Conservation (phyloP, 1,284 basidiomycete species). For the Ceratobasidium sp. region DNA sequence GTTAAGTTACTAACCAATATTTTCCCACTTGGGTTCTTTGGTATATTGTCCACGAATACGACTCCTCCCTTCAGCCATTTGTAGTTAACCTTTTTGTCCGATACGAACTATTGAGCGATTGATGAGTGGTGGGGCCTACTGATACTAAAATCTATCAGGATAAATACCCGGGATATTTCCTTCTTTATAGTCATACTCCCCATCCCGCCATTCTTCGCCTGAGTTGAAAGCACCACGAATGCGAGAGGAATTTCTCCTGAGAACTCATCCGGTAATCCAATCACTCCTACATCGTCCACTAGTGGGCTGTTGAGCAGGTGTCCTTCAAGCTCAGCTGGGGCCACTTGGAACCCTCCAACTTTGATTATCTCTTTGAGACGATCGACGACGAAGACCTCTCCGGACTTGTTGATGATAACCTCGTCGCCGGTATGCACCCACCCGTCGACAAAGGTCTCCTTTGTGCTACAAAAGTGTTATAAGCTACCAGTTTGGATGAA, state of each 20-base stretch:
- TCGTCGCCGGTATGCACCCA: conserved; percentile 78
- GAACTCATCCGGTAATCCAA: conserved; percentile 77
- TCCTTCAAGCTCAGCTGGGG: conserved; percentile 63
- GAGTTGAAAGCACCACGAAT: conserved; percentile 62
- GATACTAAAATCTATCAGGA: too few species aligned
- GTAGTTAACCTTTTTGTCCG: conserved; percentile 72
- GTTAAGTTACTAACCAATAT: conserved; percentile 40
- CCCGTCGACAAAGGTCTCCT: conserved; percentile 63
- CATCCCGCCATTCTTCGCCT: conserved; percentile 55
- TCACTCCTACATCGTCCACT: conserved; percentile 75
- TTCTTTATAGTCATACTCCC: conserved; percentile 55
- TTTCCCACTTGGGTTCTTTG: conserved; percentile 64
- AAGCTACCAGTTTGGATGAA: neutral
- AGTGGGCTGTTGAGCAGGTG: conserved; percentile 75
- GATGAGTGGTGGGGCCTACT: too few species aligned
- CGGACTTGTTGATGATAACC: conserved; percentile 61
- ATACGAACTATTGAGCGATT: conserved; percentile 62
- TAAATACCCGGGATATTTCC: conserved; percentile 23
- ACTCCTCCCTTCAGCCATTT: conserved; percentile 74
- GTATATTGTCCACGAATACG: conserved; percentile 70
- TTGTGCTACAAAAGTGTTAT: conserved; percentile 53
- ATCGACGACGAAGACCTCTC: conserved; percentile 71
- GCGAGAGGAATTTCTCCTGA: conserved; percentile 80
- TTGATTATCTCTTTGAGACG: conserved; percentile 60
- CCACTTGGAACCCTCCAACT: conserved; percentile 45